phyloP scores from a whole-genome alignment of 306 rosid genomes.

The Cucumis hystrix region DNA sequence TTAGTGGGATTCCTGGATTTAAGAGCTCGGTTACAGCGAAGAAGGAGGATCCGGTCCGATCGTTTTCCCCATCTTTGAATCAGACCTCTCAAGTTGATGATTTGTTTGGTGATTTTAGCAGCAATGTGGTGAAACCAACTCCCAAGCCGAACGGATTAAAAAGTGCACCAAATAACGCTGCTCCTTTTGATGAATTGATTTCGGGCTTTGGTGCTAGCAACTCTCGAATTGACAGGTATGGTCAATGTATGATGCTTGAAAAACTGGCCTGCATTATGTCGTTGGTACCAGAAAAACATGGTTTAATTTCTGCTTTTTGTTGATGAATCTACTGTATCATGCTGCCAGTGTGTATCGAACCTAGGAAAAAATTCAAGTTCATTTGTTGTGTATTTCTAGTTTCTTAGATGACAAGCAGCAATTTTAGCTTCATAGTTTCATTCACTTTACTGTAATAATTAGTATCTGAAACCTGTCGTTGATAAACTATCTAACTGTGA shows the following conservation, averaged over 20 bases:
- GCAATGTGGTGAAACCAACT: conserved; percentile 16
- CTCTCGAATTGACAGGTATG: conserved; percentile 42
- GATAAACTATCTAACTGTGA: background rate
- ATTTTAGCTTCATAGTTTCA: background rate
- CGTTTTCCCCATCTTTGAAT: conserved; percentile 23
- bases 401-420: background rate
- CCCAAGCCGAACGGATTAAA: conserved; percentile 7
- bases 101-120: conserved; percentile 35
- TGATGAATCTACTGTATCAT: background rate
- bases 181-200: conserved; percentile 50
- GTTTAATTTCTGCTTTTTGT: background rate
- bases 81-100: conserved; percentile 36
- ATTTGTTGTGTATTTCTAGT: background rate
- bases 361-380: background rate
- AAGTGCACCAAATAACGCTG: background rate
- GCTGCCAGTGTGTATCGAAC: background rate
- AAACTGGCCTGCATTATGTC: background rate
- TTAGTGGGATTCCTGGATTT: conserved; percentile 46
- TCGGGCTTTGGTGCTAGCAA: conserved; percentile 57
- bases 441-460: background rate
- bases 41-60: conserved; percentile 17
- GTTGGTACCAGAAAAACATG: background rate
- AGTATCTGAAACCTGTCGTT: background rate
- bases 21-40: conserved; percentile 18
- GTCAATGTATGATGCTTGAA: background rate